Base-by-base conservation (phyloP, 2,329 filamentous ascomycete genomes). In the Colletotrichum musae region DNA sequence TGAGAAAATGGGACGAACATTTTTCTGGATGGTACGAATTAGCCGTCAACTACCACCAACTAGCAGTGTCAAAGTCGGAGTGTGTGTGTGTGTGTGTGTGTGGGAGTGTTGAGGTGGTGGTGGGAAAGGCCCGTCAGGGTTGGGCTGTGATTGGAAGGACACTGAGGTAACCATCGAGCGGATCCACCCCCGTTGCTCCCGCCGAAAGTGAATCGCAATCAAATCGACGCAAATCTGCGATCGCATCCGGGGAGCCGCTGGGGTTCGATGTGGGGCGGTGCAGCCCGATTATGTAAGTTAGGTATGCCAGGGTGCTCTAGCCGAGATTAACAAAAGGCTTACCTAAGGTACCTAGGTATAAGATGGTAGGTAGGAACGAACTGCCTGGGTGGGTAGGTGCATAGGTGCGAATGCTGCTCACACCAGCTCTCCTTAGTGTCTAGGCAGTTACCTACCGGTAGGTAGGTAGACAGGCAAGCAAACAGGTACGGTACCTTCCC, bases 191-290 rank as follows among this genome's bases (percentile, higher is more conserved):
- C 54, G 48, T 51, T 65, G 18, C 54, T 67, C 32, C 61, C 56
- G 61, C 56, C 36, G 61, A 59, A 65, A 65, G 66, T 60, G 54
- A 69, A 69, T 69, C 66, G 66, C 39, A 69, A 69, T 69, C 61
- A 69, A 69, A 69, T 69, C 66, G 66, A 69, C 54, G 56, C 56
- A 69, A 69, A 69, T 69, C 66, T 69, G 61, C 61, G 66, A 69
- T 69, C 66, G 66, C 50, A 65, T 65, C 66, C 61, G 66, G 66
- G 66, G 66, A 69, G 66, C 41, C 66, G 54, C 66, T 62, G 61
- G 66, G 66, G 54, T 65, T 48, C 61, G 61, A 43, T 65, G 18
- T 60, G 48, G 54, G 24, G 24, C n/a, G 2, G 39, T 12, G 4
- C 48, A 6, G 4, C 32, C n/a, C 15, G 51, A 10, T 58, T 60